phyloP scores from a whole-genome alignment of 192 early-diverging fungal species.

The Coemansia sp. region DNA sequence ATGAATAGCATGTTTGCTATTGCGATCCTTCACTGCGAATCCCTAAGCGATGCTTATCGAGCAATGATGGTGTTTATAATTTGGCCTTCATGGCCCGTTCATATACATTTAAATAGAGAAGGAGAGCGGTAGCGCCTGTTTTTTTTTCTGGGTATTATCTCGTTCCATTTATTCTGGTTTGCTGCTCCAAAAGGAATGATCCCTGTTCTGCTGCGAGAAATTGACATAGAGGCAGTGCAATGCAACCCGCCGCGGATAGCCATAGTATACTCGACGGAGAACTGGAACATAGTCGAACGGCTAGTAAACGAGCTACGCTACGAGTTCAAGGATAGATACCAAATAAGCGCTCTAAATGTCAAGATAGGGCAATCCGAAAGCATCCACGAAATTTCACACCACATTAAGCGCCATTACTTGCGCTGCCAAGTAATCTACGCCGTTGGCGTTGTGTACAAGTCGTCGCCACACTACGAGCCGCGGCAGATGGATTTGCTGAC shows the following conservation, averaged over 20 bases:
- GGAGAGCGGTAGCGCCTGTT: background rate
- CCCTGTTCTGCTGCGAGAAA: slow-evolving; percentile 20
- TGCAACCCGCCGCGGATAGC: slow-evolving; percentile 19
- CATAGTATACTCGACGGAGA: slow-evolving; percentile 33
- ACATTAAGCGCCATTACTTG: slow-evolving; percentile 20
- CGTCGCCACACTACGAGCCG: slow-evolving; percentile 18
- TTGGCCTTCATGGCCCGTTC: too few relatives aligned
- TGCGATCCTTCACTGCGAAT: too few relatives aligned
- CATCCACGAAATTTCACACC: slow-evolving; percentile 36
- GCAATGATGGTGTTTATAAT: background rate
- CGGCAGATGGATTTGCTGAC: slow-evolving; percentile 25
- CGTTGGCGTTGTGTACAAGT: slow-evolving; percentile 27
- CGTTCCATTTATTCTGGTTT: background rate
- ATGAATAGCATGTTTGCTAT: too few relatives aligned
- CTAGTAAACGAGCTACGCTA: slow-evolving; percentile 49
- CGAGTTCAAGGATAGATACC: slow-evolving; percentile 32
- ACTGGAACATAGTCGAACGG: slow-evolving; percentile 28
- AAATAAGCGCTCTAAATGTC: slow-evolving; percentile 34
- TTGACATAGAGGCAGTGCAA: background rate
- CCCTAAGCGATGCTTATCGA: background rate
- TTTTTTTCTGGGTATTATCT: background rate
- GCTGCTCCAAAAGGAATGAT: background rate
- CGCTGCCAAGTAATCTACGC: slow-evolving; percentile 46
- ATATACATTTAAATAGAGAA: background rate
- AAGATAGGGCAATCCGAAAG: slow-evolving; percentile 33